phyloP scores from a whole-genome alignment of 1,139 yeast species.

The Taphrina sp. region DNA sequence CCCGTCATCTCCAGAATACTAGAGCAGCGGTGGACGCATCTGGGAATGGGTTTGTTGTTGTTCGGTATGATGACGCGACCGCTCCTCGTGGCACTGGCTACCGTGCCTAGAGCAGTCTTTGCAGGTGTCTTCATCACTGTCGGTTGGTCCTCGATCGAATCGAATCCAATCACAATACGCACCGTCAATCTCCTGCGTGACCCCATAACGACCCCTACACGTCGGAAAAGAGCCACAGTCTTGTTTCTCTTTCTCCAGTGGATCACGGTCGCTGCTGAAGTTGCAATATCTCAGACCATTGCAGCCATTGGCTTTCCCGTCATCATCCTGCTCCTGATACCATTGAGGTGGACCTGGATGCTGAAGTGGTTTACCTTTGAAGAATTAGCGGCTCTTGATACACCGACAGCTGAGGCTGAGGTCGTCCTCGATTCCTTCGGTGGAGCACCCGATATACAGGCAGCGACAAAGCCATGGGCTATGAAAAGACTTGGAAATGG shows the following conservation, averaged over 20 bases:
- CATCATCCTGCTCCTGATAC: constrained; percentile 63
- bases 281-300: constrained; percentile 77
- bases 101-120: constrained; percentile 90
- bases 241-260: constrained; percentile 60
- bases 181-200: constrained; percentile 68
- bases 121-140: constrained; percentile 90
- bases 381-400: constrained; percentile 64
- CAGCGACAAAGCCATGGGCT: constrained; percentile 10
- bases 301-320: constrained; percentile 97
- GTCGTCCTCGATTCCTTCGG: constrained; percentile 47
- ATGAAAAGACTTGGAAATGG: too few species aligned
- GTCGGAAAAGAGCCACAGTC: constrained; percentile 48
- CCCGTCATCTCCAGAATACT: constrained; percentile 41
- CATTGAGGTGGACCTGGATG: constrained; percentile 46
- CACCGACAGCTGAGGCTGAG: constrained; percentile 63
- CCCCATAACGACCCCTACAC: constrained; percentile 42
- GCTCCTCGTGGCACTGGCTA: constrained; percentile 69
- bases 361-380: constrained; percentile 62
- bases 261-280: constrained; percentile 69
- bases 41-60: constrained; percentile 77
- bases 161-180: constrained; percentile 62
- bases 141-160: constrained; percentile 79
- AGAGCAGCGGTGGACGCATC: constrained; percentile 83
- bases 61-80: constrained; percentile 90
- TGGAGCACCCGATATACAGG: constrained; percentile 24